Evolutionary conservation across 208 protist species (phyloP).

Genomic region (Acanthamoeba lenticulata): DNA sequence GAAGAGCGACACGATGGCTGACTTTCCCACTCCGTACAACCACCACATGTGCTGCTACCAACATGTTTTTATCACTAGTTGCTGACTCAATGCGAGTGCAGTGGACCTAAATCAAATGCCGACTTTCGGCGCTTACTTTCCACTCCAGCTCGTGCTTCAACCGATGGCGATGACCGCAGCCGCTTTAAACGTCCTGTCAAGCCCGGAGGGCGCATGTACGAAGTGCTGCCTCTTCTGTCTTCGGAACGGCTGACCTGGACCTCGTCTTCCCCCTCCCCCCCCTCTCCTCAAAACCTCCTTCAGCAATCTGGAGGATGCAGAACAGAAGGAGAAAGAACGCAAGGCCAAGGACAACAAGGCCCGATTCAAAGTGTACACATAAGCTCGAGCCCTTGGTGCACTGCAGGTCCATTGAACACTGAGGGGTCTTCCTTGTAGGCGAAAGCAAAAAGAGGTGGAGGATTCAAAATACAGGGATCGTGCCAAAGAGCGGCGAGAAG

Average conservation of each 20-base stretch:
- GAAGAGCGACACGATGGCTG: neutral
- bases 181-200: neutral
- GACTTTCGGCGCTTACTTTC: conserved; percentile 46
- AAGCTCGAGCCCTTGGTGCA: neutral
- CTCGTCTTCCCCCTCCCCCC: neutral
- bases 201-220: neutral
- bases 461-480: conserved; percentile 60
- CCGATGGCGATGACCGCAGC: neutral
- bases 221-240: neutral
- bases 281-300: no score
- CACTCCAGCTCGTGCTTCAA: neutral
- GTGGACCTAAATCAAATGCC: conserved; percentile 7
- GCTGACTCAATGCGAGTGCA: no score
- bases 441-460: conserved; percentile 16
- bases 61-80: no score
- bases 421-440: no score
- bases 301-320: neutral
- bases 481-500: conserved; percentile 60
- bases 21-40: conserved; percentile 6
- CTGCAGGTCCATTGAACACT: no score
- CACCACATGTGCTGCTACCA: neutral
- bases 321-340: neutral
- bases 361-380: neutral
- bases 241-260: neutral
- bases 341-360: conserved; percentile 21